Base-by-base conservation (phyloP, 306 rosid genomes). In the Urtica urens region DNA sequence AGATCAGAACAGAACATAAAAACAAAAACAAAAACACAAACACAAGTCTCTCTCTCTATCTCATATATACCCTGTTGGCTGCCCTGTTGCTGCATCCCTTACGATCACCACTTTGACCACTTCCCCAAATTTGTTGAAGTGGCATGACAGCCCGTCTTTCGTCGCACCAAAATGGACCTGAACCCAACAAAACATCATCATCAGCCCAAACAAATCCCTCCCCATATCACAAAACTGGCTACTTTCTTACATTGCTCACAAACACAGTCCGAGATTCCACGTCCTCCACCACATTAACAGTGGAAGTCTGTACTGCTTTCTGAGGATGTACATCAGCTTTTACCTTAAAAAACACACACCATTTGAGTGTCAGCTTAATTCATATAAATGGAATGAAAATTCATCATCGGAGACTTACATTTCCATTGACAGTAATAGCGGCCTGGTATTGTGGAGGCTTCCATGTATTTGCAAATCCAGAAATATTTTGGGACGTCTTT, bases 121-220 rank as follows among this genome's bases (percentile, higher is more conserved):
- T 26, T 88, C 97, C 27, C 97, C 95, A 51, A 78, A 84, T 68
- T 75, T 84, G 54, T 74, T 84, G 52, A 88, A 81, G 71, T 88
- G 97, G 35, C 87, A 75, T 64, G 95, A 81, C 57, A 88, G 65
- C 54, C 84, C 74, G 67, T 84, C 97, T 77, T 78, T 88, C 49
- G 93, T 76, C 24, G 97, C 95, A 70, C 77, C 97, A 74, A 84
- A 88, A 63, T 88, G 97, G 35, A 88, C 95, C 97, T 87, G 77
- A 29, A 35, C 15, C 29, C 15, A 10, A 60, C 25, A 25, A 7
- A 30, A 16, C 25, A 49, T 7, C 45, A 22, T 42, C 9, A 17
- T 1, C 18, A 37, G 38, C 10, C 6, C 46, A 25, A n/a, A 74
- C 42, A 37, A n/a, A n/a, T n/a, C n/a, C n/a, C n/a, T n/a, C n/a